A percentile compares a stretch with the other conserved stretches of the same genome.
Conservation (phyloP, 164 flowering plant genomes). For the Paratinospora sagittata region DNA sequence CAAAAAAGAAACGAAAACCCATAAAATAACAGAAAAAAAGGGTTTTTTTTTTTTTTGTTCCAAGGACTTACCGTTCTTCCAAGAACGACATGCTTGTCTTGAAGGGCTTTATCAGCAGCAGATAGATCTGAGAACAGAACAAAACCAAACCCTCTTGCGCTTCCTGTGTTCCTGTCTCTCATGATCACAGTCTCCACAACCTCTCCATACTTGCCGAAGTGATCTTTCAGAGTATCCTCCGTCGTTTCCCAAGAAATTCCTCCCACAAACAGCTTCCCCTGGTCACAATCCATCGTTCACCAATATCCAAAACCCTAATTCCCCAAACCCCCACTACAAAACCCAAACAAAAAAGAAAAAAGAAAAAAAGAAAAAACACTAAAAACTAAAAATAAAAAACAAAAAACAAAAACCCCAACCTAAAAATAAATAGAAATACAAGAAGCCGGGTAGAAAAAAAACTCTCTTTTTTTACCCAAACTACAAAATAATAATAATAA, state of each 20-base stretch:
- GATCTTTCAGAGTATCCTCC: slow-evolving; percentile 44
- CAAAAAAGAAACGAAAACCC: not conserved
- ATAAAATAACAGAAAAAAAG: slow-evolving; percentile 1
- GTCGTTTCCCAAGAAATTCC: slow-evolving; percentile 57
- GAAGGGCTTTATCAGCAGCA: slow-evolving; percentile 47
- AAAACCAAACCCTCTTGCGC: slow-evolving; percentile 61
- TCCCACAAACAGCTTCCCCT: slow-evolving; percentile 56
- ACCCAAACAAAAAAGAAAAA: no score
- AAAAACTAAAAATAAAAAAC: no score
- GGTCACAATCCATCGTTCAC: slow-evolving; percentile 35
- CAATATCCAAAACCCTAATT: not conserved
- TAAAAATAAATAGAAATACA: no score
- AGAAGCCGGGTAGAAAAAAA: no score
- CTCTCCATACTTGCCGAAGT: slow-evolving; percentile 51
- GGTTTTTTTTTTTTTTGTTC: not conserved
- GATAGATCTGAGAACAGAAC: slow-evolving; percentile 51
- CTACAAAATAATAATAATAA: no score
- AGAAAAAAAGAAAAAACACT: no score
- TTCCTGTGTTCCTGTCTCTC: slow-evolving; percentile 35
- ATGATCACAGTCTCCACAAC: slow-evolving; percentile 37
- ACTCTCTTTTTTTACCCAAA: no score
- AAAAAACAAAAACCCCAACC: no score
- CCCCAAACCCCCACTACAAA: not conserved
- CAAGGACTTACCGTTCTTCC: slow-evolving; percentile 47
- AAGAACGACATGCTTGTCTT: slow-evolving; percentile 44